Evolutionary conservation across 2,329 filamentous ascomycete genomes (phyloP), one percentile per base, ranked within the genome.

Genomic region (Alternaria sp.): DNA sequence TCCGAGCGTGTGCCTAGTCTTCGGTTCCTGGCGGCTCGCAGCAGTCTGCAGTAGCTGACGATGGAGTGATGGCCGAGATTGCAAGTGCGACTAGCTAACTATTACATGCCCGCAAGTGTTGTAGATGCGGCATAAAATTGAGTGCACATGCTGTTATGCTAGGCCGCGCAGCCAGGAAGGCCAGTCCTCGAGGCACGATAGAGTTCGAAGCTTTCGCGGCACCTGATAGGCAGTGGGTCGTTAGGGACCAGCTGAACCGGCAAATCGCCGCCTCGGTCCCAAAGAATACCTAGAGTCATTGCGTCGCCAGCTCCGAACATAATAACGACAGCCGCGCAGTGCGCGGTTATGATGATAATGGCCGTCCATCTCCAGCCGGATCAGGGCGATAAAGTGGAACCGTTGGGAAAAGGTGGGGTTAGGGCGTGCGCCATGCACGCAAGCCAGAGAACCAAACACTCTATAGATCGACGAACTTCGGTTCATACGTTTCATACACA

Each of bases 271-370:
- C 34, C 42, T 60, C 52, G 57, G 63, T 62, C 59, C 62, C 59
- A 63, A 54, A 55, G 34, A 24, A 51, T 11, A 11, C 42, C 42
- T 43, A 28, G 48, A 59, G 43, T 57, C 59, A 57, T 54, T 55
- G 18, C 39, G 46, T 54, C 24, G 53, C 49, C 49, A 43, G 20
- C 16, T 28, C 34, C 38, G 38, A 22, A 3, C n/a, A 56, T 32
- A 53, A 54, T 57, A 47, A 51, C 36, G 55, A 51, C 62, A 70
- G 64, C 70, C 74, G 75, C 75, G 75, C 71, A 76, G 63, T 71
- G 72, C 75, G 74, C 75, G 63, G 61, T 57, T 62, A 62, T 57
- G 36, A 36, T 59, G 51, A 59, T 51, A 54, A 58, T 56, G 30
- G 32, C 52, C 38, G 43, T 55, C 39, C 26, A 49, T 49, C 47